Conservation (phyloP, 2,329 filamentous ascomycete species). For the Atkinsonella texensis region DNA sequence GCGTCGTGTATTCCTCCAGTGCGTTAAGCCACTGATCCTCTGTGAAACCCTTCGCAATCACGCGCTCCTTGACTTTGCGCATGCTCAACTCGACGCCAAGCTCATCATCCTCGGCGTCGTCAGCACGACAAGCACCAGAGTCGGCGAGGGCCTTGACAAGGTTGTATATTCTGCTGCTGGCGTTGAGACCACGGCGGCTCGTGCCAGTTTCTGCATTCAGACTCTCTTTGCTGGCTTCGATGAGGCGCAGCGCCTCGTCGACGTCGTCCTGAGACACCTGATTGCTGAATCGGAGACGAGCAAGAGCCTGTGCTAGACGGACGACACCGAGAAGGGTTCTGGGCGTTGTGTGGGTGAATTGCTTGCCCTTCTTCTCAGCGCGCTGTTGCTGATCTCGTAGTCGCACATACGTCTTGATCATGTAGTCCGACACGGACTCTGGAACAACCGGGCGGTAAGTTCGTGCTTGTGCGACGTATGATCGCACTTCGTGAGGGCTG, state of each 20-base stretch:
- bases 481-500: constrained; percentile 82
- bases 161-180: constrained; percentile 87
- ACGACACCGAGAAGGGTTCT: constrained; percentile 88
- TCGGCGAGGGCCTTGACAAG: constrained; percentile 82
- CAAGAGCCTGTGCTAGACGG: constrained; percentile 85
- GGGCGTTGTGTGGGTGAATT: constrained; percentile 87
- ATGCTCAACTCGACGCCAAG: constrained; percentile 63
- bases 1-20: constrained; percentile 75
- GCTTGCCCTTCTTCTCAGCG: constrained; percentile 81
- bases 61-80: constrained; percentile 77
- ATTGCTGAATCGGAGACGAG: constrained; percentile 78
- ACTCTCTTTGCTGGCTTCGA: constrained; percentile 89
- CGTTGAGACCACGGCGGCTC: constrained; percentile 57
- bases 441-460: constrained; percentile 81
- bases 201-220: constrained; percentile 59
- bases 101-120: constrained; percentile 45
- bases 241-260: constrained; percentile 81
- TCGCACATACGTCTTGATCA: constrained; percentile 91
- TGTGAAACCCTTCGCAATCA: constrained; percentile 93
- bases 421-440: constrained; percentile 80
- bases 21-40: constrained; percentile 81
- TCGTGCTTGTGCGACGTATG: constrained; percentile 88
- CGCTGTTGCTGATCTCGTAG: constrained; percentile 86
- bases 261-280: constrained; percentile 85
- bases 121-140: constrained; percentile 71